Percentiles rank a stretch among this genome's conserved stretches.
Evolutionary conservation across 2,329 filamentous ascomycete species (phyloP).

Genomic region (Onygenales sp.): DNA sequence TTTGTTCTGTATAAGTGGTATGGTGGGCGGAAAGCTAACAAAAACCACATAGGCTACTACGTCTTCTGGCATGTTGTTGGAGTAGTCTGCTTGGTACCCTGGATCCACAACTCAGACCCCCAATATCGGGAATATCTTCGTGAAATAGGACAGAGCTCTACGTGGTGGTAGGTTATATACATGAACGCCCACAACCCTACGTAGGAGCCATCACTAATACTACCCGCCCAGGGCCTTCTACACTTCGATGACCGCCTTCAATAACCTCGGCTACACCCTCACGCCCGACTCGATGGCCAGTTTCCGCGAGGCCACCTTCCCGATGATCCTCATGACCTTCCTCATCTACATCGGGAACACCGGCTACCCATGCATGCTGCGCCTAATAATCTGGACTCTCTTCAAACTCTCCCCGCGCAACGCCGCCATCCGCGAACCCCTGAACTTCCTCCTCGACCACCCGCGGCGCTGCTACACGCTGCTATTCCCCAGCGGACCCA

Average conservation of each 20-base stretch:
- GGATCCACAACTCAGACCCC: constrained; percentile 33
- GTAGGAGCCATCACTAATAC: neutral
- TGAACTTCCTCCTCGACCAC: constrained; percentile 52
- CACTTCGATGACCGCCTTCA: constrained; percentile 41
- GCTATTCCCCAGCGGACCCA: constrained; percentile 49
- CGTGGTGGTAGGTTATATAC: constrained; percentile 39
- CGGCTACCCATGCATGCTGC: constrained; percentile 45
- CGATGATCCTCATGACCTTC: constrained; percentile 29
- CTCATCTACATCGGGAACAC: constrained; percentile 31
- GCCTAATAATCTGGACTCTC: constrained; percentile 48
- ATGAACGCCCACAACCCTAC: neutral
- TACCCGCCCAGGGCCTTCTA: constrained; percentile 33
- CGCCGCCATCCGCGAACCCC: constrained; percentile 24
- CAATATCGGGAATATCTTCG: constrained; percentile 33
- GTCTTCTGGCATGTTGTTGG: constrained; percentile 39
- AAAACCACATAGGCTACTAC: constrained; percentile 31
- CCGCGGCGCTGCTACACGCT: constrained; percentile 53
- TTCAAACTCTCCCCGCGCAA: constrained; percentile 36
- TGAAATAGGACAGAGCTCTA: constrained; percentile 29
- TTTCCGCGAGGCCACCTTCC: constrained; percentile 36
- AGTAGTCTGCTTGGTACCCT: constrained; percentile 37
- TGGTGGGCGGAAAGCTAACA: constrained; percentile 1
- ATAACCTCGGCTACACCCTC: constrained; percentile 45
- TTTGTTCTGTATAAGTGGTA: no score
- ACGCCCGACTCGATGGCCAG: constrained; percentile 45